phyloP scores from a whole-genome alignment of 2,329 filamentous ascomycete genomes.

The Xylaria sp. region DNA sequence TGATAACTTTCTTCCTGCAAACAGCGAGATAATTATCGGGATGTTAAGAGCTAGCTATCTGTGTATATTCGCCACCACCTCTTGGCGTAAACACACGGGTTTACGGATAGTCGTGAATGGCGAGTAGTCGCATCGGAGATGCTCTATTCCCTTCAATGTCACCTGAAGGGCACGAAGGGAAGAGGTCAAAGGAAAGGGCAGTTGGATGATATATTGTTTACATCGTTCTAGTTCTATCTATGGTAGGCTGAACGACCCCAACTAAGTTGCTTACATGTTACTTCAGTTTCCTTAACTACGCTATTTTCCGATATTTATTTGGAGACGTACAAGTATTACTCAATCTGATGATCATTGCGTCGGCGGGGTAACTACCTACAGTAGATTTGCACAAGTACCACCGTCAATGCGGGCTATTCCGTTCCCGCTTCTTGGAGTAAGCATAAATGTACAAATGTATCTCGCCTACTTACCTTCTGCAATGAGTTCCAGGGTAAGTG shows the following conservation, averaged over 20 bases:
- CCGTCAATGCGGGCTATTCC: not conserved
- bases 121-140: constrained; percentile 6
- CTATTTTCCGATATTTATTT: not conserved
- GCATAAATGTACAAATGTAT: not conserved
- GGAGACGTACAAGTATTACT: not conserved
- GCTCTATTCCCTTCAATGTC: not conserved
- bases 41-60: not conserved
- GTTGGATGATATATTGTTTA: not conserved
- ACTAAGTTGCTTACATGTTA: not conserved
- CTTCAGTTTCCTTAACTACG: not conserved
- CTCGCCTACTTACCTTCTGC: not conserved
- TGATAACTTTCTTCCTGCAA: not conserved
- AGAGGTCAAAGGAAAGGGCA: not conserved
- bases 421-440: constrained; percentile 21
- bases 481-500: not conserved
- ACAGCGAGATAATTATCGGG: too few relatives aligned
- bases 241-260: not conserved
- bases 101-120: not conserved
- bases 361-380: constrained; percentile 7
- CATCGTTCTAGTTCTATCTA: not conserved
- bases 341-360: constrained; percentile 4
- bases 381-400: not conserved
- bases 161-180: constrained; percentile 2
- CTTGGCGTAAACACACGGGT: not conserved
- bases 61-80: not conserved